These are phyloP conservation scores for Globisporangium apiculatum DNA, from an alignment of 352 stramenopile genomes.

Conservation along the genomic window DNA sequence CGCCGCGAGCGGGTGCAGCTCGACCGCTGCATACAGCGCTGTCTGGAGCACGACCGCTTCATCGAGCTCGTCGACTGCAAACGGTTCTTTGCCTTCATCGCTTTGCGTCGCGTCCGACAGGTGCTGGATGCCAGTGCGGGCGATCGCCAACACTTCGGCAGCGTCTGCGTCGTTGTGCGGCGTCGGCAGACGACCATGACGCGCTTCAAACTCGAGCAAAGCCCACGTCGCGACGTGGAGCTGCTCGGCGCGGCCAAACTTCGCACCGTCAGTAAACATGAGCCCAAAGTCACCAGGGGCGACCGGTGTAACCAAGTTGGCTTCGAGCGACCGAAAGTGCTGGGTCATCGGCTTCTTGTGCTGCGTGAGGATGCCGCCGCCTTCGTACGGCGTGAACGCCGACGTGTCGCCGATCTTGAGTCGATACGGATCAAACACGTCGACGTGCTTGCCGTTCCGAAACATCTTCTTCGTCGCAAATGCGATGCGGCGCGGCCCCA, in stretches of 20 bases:
- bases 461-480: conserved; percentile 85
- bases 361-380: conserved; percentile 74
- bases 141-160: conserved; percentile 59
- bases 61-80: conserved; percentile 65
- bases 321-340: conserved; percentile 70
- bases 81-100: conserved; percentile 32
- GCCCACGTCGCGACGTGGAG: conserved; percentile 73
- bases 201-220: conserved; percentile 73
- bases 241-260: conserved; percentile 82
- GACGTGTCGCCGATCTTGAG: conserved; percentile 81
- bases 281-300: conserved; percentile 65
- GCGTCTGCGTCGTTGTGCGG: conserved; percentile 61
- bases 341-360: conserved; percentile 78
- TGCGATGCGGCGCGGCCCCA: conserved; percentile 64
- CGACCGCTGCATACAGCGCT: conserved; percentile 47
- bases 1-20: conserved; percentile 75
- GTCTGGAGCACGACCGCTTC: conserved; percentile 56
- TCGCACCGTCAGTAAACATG: conserved; percentile 84
- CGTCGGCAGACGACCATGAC: conserved; percentile 49
- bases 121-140: conserved; percentile 57
- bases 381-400: conserved; percentile 73
- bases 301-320: conserved; percentile 58
- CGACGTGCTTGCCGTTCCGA: conserved; percentile 78
- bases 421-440: conserved; percentile 80
- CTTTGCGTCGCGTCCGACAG: conserved; percentile 46